These are phyloP conservation scores for Sphagnum contortum DNA, from an alignment of 225 moss, liverwort and hornwort species.

Conservation along the genomic window DNA sequence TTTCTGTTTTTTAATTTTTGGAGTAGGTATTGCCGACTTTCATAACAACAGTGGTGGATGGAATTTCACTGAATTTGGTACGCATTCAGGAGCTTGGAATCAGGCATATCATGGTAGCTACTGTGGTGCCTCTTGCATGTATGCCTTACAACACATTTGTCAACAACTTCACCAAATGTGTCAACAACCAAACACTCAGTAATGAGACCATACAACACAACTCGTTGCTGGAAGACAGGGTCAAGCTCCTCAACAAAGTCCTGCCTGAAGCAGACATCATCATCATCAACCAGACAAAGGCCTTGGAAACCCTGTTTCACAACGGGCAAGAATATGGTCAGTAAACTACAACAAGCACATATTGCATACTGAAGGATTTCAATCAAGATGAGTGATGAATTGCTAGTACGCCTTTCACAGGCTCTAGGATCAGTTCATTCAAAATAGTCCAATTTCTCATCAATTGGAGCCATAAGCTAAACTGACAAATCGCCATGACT, in stretches of 20 bases:
- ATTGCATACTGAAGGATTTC: too few relatives aligned
- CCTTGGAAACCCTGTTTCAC: constrained; percentile 18
- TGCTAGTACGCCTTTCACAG: neutral
- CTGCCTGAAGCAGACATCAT: constrained; percentile 16
- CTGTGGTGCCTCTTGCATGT: constrained; percentile 20
- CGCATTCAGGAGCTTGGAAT: constrained; percentile 22
- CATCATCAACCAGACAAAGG: constrained; percentile 36
- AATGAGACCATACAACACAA: constrained; percentile 18
- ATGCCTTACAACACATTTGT: constrained; percentile 24
- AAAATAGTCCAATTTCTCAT: neutral
- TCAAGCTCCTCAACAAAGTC: constrained; percentile 16
- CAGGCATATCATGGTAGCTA: constrained; percentile 26
- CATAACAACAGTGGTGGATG: constrained; percentile 27
- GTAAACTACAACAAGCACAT: neutral
- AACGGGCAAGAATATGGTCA: constrained; percentile 18
- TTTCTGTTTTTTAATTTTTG: too few relatives aligned
- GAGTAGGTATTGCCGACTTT: constrained; percentile 7
- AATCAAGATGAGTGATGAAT: neutral
- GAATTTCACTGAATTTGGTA: constrained; percentile 18
- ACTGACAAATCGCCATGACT: neutral
- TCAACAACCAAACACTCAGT: constrained; percentile 10
- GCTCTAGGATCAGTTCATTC: neutral
- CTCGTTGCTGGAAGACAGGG: constrained; percentile 14
- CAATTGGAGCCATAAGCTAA: neutral
- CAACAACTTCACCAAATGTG: constrained; percentile 26